Percentiles rank a stretch among this genome's conserved stretches.
Conservation (phyloP, 192 early-diverging fungal species). For the Gaertneriomyces semiglobifer region DNA sequence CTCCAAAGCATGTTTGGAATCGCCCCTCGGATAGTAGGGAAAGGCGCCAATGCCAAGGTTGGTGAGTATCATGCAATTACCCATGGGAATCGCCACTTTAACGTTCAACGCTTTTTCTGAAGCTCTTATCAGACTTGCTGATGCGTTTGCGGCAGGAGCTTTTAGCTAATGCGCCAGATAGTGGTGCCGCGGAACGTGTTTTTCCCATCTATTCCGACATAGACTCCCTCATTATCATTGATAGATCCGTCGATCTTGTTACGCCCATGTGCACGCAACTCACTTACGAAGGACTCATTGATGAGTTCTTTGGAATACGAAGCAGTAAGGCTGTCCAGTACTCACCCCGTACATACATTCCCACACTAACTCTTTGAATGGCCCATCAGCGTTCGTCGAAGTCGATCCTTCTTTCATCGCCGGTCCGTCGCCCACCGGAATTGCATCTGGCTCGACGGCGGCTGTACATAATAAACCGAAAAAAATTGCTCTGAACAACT, state of each 20-base stretch:
- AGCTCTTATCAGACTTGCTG: slow-evolving; percentile 60
- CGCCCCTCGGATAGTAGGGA: slow-evolving; percentile 87
- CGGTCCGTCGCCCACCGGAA: slow-evolving; percentile 14
- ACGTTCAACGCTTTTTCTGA: too few relatives aligned
- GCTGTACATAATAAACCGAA: slow-evolving; percentile 41
- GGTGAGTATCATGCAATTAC: too few relatives aligned
- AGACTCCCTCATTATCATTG: slow-evolving; percentile 85
- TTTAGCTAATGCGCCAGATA: slow-evolving; percentile 21
- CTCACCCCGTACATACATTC: slow-evolving; percentile 13
- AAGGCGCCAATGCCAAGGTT: slow-evolving; percentile 69
- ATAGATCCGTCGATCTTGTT: slow-evolving; percentile 83
- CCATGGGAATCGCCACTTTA: too few relatives aligned
- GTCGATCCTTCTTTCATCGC: slow-evolving; percentile 64
- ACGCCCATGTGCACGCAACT: slow-evolving; percentile 93
- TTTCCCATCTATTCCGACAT: slow-evolving; percentile 42
- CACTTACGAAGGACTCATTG: slow-evolving; percentile 95
- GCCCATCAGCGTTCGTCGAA: slow-evolving; percentile 64
- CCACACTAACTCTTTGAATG: neutral
- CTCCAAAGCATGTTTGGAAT: slow-evolving; percentile 83
- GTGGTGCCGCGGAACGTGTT: neutral
- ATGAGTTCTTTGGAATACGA: slow-evolving; percentile 85
- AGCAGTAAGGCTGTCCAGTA: slow-evolving; percentile 47
- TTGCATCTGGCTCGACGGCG: neutral
- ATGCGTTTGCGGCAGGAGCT: slow-evolving; percentile 81
- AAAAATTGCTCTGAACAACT: slow-evolving; percentile 75